Evolutionary conservation across 2,329 filamentous ascomycete species (phyloP).

Genomic region (Fusarium papillatum): DNA sequence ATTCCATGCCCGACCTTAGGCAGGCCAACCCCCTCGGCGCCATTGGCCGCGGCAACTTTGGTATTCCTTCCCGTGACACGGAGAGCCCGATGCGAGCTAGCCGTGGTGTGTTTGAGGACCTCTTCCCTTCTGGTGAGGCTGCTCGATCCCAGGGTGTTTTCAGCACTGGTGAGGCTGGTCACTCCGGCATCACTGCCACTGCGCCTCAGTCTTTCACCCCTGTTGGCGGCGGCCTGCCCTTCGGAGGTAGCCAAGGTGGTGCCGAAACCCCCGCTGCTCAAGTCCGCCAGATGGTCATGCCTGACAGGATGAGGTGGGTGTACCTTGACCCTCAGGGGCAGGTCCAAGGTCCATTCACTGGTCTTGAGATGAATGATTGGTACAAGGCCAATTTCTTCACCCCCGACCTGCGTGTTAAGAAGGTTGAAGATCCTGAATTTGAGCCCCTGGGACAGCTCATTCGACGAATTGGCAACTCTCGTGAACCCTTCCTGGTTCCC

Average conservation of each 20-base stretch:
- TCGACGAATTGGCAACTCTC: slow-evolving; percentile 94
- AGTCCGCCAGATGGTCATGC: slow-evolving; percentile 97
- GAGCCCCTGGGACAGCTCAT: slow-evolving; percentile 96
- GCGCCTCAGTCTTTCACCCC: slow-evolving; percentile 53
- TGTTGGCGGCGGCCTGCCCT: slow-evolving; percentile 51
- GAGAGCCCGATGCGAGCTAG: slow-evolving; percentile 70
- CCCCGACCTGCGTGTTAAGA: slow-evolving; percentile 93
- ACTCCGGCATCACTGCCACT: slow-evolving; percentile 49
- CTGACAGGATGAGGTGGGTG: slow-evolving; percentile 98
- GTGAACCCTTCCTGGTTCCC: slow-evolving; percentile 96
- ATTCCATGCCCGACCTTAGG: slow-evolving; percentile 71
- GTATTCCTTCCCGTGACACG: slow-evolving; percentile 65
- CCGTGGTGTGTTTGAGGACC: slow-evolving; percentile 69
- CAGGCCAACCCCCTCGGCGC: slow-evolving; percentile 74
- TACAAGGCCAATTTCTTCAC: slow-evolving; percentile 99
- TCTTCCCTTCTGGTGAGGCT: slow-evolving; percentile 58
- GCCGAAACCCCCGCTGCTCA: slow-evolving; percentile 73
- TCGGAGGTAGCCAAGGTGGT: slow-evolving; percentile 51
- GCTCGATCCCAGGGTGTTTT: slow-evolving; percentile 52
- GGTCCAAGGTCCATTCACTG: slow-evolving; percentile 94
- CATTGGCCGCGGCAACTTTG: slow-evolving; percentile 74
- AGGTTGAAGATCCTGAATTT: slow-evolving; percentile 93
- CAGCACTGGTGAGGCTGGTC: slow-evolving; percentile 53
- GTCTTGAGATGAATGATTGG: slow-evolving; percentile 99
- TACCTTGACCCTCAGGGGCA: slow-evolving; percentile 96